These are phyloP conservation scores for Aschersonia sp. DNA, from an alignment of 2,329 filamentous ascomycete species.

Conservation along the genomic window DNA sequence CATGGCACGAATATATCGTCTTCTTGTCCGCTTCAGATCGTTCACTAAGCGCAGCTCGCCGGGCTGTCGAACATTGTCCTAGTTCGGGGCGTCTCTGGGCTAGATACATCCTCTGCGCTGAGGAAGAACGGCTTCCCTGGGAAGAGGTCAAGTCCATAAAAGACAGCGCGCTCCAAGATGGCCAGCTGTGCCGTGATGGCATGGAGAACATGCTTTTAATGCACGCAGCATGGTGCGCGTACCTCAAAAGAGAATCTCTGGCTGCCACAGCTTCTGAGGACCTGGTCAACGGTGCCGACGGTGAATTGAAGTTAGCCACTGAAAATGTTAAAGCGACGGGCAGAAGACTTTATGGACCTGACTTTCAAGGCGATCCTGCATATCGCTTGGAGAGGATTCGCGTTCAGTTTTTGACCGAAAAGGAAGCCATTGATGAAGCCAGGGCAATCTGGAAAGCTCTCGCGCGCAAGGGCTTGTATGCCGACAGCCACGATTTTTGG, in stretches of 20 bases:
- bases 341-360: constrained; percentile 56
- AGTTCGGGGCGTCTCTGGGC: constrained; percentile 90
- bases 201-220: constrained; percentile 84
- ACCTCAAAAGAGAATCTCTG: constrained; percentile 76
- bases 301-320: constrained; percentile 72
- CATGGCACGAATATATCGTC: constrained; percentile 76
- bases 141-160: constrained; percentile 79
- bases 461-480: constrained; percentile 45
- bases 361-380: constrained; percentile 72
- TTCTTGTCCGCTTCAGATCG: constrained; percentile 43
- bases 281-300: constrained; percentile 77
- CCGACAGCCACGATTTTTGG: constrained; percentile 87
- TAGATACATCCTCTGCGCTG: constrained; percentile 71
- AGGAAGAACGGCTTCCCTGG: constrained; percentile 64
- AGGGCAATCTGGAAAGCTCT: constrained; percentile 65
- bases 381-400: constrained; percentile 85
- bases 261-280: constrained; percentile 50
- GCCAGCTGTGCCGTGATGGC: constrained; percentile 70
- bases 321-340: constrained; percentile 75
- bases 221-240: constrained; percentile 89
- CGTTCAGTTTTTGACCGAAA: constrained; percentile 82
- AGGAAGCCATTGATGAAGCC: constrained; percentile 63
- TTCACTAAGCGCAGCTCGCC: constrained; percentile 58
- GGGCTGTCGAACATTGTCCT: constrained; percentile 80
- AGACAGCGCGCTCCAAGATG: constrained; percentile 76